Conservation (phyloP, 306 rosid species). For the Pyrus pyrifolia region DNA sequence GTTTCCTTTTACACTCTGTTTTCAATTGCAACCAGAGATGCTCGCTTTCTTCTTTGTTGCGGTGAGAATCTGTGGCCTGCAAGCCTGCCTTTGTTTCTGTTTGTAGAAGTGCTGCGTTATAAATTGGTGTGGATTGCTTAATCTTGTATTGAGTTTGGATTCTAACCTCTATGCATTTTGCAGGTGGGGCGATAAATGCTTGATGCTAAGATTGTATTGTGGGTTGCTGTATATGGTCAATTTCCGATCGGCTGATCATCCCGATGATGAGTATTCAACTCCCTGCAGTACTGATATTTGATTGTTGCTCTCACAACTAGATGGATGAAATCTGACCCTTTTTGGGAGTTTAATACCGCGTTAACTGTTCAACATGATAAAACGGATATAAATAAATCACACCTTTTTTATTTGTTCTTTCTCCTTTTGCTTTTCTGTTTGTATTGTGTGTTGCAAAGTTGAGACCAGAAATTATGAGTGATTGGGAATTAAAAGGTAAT, state of each 20-base stretch:
- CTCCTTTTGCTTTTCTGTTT: background rate
- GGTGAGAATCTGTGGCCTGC: background rate
- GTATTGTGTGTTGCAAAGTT: background rate
- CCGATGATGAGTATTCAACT: constrained; percentile 15
- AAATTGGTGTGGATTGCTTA: background rate
- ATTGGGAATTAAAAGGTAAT: background rate
- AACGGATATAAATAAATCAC: constrained; percentile 7
- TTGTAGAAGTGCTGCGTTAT: background rate
- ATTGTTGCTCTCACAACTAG: constrained; percentile 13
- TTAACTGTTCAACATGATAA: background rate
- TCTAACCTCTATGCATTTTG: background rate
- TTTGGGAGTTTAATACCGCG: background rate
- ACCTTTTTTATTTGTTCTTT: background rate
- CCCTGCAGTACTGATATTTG: constrained; percentile 8
- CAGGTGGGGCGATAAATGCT: constrained; percentile 25
- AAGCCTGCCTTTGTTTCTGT: background rate
- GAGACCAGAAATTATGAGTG: background rate
- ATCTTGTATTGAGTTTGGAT: background rate
- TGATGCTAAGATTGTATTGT: constrained; percentile 4
- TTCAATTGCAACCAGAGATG: no score
- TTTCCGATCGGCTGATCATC: constrained; percentile 18
- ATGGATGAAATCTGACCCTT: constrained; percentile 21
- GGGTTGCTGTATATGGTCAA: constrained; percentile 25
- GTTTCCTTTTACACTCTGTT: background rate
- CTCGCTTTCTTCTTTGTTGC: background rate